Percentiles rank a stretch among this genome's conserved stretches.
phyloP scores from a whole-genome alignment of 805 yeast species.

The Wickerhamomyces silvicola region DNA sequence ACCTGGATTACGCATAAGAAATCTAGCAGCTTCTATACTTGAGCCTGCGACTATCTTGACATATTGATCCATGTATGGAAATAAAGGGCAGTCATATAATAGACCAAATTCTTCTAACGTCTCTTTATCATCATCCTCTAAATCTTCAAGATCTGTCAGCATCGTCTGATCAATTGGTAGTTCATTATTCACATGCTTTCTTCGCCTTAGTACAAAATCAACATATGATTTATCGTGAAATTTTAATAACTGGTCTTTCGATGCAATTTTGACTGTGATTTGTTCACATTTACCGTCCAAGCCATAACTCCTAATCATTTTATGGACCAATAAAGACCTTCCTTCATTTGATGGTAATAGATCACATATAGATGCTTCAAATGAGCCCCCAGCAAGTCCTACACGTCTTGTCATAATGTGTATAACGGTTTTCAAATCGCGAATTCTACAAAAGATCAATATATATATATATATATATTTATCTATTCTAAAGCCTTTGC shows the following conservation, averaged over 20 bases:
- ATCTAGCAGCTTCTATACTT: conserved; percentile 42
- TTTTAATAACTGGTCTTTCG: conserved; percentile 31
- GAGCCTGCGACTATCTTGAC: conserved; percentile 48
- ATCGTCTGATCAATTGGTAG: neutral
- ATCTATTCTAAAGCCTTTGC: conserved; percentile 37
- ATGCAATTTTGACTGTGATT: conserved; percentile 24
- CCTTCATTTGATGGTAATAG: conserved; percentile 47
- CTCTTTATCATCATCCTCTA: conserved; percentile 3
- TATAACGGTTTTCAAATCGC: no score
- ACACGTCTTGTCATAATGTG: conserved; percentile 1
- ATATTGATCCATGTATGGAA: conserved; percentile 47
- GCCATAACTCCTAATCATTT: conserved; percentile 36
- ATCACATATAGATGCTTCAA: conserved; percentile 26
- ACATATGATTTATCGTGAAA: conserved; percentile 47
- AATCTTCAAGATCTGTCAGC: conserved; percentile 6
- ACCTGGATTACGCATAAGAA: conserved; percentile 16
- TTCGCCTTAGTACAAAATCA: conserved; percentile 28
- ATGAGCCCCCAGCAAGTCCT: conserved; percentile 4
- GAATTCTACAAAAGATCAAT: no score
- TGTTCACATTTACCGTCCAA: conserved; percentile 25
- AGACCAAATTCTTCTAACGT: conserved; percentile 38
- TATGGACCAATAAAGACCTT: conserved; percentile 39
- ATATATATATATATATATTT: no score
- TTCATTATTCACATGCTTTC: conserved; percentile 11
- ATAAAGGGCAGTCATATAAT: conserved; percentile 57